These are phyloP conservation scores for Monosporascus sp. DNA, from an alignment of 2,329 filamentous ascomycete genomes.

Conservation along the genomic window DNA sequence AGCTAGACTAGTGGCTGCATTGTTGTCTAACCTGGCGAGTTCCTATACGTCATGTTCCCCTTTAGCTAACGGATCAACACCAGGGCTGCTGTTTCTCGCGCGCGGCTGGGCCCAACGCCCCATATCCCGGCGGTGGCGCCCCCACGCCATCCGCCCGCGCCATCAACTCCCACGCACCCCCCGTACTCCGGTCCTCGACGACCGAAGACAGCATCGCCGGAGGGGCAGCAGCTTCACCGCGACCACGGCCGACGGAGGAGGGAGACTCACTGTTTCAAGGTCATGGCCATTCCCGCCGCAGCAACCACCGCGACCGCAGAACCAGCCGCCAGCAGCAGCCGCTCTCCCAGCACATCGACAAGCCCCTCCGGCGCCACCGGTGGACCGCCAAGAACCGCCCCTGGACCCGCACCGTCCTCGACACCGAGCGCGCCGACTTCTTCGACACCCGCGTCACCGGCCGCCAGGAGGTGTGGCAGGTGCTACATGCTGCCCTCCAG, in stretches of 20 bases:
- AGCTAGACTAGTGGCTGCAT: too few relatives aligned
- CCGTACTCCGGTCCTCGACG: slow-evolving; percentile 24
- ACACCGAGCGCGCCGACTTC: slow-evolving; percentile 71
- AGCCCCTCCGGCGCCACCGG: slow-evolving; percentile 58
- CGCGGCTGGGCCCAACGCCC: slow-evolving; percentile 46
- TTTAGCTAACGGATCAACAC: too few relatives aligned
- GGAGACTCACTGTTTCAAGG: slow-evolving; percentile 6
- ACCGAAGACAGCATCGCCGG: slow-evolving; percentile 18
- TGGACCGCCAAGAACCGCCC: slow-evolving; percentile 59
- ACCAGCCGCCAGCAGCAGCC: slow-evolving; percentile 33
- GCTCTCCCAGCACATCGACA: slow-evolving; percentile 63
- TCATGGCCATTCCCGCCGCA: slow-evolving; percentile 10
- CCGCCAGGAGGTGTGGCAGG: slow-evolving; percentile 72
- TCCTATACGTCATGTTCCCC: too few relatives aligned
- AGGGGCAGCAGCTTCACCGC: slow-evolving; percentile 3
- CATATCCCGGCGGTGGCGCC: slow-evolving; percentile 43
- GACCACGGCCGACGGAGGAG: not conserved
- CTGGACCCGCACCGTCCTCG: slow-evolving; percentile 67
- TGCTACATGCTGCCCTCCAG: slow-evolving; percentile 62
- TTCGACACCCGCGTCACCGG: slow-evolving; percentile 87
- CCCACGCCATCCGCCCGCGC: slow-evolving; percentile 47
- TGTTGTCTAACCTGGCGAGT: too few relatives aligned
- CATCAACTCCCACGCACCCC: slow-evolving; percentile 39
- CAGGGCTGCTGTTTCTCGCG: slow-evolving; percentile 57
- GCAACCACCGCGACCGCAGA: slow-evolving; percentile 9